These are phyloP conservation scores for Bromus sterilis DNA, from an alignment of 176 grass and related monocot genomes.

Conservation along the genomic window DNA sequence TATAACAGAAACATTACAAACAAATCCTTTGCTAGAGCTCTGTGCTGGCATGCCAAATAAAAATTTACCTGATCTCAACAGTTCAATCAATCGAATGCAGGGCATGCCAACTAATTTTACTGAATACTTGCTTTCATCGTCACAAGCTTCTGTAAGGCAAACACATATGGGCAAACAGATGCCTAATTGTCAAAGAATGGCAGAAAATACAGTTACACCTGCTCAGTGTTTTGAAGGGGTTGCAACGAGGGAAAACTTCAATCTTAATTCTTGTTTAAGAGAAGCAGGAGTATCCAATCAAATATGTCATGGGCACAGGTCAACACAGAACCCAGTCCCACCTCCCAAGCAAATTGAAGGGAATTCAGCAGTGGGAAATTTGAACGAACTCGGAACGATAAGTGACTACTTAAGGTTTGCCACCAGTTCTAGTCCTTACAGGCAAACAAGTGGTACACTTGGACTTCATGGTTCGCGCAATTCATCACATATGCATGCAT, in stretches of 20 bases:
- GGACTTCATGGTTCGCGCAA: conserved; percentile 2
- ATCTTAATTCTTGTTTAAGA: background rate
- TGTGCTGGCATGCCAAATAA: background rate
- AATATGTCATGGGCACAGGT: conserved; percentile 18
- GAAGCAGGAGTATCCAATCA: background rate
- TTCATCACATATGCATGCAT: background rate
- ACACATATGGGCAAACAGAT: conserved; percentile 14
- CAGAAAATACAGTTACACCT: conserved; percentile 25
- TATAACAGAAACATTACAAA: conserved; percentile 14
- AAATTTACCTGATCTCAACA: conserved; percentile 23
- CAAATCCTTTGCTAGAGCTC: conserved; percentile 14
- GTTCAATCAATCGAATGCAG: conserved; percentile 7
- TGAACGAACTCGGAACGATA: conserved; percentile 12
- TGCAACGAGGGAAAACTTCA: conserved; percentile 9
- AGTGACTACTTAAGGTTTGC: conserved; percentile 11
- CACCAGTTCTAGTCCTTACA: background rate
- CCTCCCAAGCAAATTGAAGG: conserved; percentile 25
- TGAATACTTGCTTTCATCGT: conserved; percentile 16
- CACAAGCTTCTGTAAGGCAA: conserved; percentile 17
- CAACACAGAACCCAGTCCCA: conserved; percentile 18
- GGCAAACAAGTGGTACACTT: background rate
- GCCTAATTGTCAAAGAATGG: conserved; percentile 10
- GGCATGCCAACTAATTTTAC: conserved; percentile 18
- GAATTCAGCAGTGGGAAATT: conserved; percentile 1
- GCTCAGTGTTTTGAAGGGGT: conserved; percentile 17